Percentiles rank a stretch among this genome's conserved stretches.
Conservation (phyloP, 768 basidiomycete species). For the Pleurotus djamor region DNA sequence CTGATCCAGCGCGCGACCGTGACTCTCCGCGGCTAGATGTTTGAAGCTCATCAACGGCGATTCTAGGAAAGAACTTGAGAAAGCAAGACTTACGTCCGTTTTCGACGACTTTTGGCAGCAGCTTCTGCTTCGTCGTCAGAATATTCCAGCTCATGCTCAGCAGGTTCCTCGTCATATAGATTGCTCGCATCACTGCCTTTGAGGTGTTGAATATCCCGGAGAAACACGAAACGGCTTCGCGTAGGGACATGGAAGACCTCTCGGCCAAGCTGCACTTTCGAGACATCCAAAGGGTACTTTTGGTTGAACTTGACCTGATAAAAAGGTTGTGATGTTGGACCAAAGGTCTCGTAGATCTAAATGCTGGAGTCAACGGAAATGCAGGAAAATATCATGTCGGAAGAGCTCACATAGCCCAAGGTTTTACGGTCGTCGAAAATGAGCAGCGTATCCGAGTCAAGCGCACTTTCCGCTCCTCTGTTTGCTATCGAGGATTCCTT, state of each 20-base stretch:
- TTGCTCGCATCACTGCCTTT: constrained; percentile 96
- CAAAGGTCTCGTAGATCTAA: constrained; percentile 94
- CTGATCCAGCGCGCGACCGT: constrained; percentile 48
- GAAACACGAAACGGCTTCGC: constrained; percentile 82
- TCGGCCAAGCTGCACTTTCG: constrained; percentile 51
- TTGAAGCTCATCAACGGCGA: background rate
- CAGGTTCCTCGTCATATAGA: constrained; percentile 91
- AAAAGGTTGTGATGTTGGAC: constrained; percentile 85
- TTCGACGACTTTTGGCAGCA: constrained; percentile 59
- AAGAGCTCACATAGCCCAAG: constrained; percentile 77
- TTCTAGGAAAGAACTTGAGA: background rate
- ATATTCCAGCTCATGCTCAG: constrained; percentile 88
- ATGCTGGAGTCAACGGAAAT: constrained; percentile 14
- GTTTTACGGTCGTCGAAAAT: constrained; percentile 89
- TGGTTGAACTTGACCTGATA: constrained; percentile 86
- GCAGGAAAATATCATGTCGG: background rate
- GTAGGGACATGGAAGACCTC: constrained; percentile 82
- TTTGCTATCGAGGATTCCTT: constrained; percentile 37
- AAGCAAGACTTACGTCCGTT: constrained; percentile 47
- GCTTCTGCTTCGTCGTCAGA: constrained; percentile 94
- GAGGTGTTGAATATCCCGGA: constrained; percentile 63
- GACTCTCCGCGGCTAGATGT: constrained; percentile 49
- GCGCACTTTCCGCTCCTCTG: constrained; percentile 55
- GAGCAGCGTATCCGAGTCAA: constrained; percentile 89
- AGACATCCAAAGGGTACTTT: constrained; percentile 56